Conservation (phyloP, 805 yeast species). For the Cyberlindnera americana region DNA sequence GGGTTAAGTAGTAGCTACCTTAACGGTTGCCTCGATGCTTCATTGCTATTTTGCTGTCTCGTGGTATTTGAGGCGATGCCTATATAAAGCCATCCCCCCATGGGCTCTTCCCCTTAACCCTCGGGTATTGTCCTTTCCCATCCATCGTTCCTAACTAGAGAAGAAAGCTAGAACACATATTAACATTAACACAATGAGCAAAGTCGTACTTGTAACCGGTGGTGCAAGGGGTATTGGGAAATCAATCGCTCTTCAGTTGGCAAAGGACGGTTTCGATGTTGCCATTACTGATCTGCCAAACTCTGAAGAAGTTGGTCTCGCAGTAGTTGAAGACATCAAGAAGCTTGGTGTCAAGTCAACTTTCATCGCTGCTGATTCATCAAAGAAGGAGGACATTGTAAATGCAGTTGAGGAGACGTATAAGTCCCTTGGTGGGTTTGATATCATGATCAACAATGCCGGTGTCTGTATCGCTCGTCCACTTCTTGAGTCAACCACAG, state of each 20-base stretch:
- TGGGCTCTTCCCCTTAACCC: too few relatives aligned
- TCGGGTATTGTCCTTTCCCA: too few relatives aligned
- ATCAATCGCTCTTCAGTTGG: constrained; percentile 76
- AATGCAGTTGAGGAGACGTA: constrained; percentile 29
- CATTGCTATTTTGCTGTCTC: too few relatives aligned
- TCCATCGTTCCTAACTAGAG: too few relatives aligned
- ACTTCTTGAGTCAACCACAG: constrained; percentile 26
- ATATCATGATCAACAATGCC: constrained; percentile 37
- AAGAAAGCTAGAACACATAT: too few relatives aligned
- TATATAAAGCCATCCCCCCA: too few relatives aligned
- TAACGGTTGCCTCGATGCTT: too few relatives aligned
- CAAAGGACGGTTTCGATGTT: constrained; percentile 57
- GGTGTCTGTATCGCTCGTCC: constrained; percentile 30
- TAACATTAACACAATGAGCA: constrained; percentile 3
- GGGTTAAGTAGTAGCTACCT: too few relatives aligned
- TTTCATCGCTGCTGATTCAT: constrained; percentile 28
- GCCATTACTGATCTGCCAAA: constrained; percentile 28
- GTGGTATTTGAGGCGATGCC: too few relatives aligned
- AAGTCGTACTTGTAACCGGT: constrained; percentile 77
- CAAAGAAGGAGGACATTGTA: constrained; percentile 25
- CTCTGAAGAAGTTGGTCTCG: constrained; percentile 24
- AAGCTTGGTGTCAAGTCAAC: constrained; percentile 20
- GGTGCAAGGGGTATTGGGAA: constrained; percentile 93
- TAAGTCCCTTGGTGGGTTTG: constrained; percentile 30
- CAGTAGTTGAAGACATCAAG: constrained; percentile 23